These are phyloP conservation scores for Alternaria alternata DNA, from an alignment of 2,329 filamentous ascomycete species.

Conservation along the genomic window DNA sequence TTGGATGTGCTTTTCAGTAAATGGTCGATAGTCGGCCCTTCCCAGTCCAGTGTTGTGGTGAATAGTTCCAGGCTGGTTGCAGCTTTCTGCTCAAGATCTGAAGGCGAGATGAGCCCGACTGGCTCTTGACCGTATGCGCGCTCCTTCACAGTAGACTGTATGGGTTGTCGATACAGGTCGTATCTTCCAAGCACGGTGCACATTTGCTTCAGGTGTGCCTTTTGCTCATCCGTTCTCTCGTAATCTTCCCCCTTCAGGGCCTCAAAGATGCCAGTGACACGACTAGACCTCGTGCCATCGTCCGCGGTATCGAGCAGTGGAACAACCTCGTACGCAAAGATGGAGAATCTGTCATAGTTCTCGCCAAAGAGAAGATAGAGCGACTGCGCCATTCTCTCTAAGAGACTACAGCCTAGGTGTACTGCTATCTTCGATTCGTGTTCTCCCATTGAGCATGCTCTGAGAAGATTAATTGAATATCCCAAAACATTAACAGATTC, in stretches of 20 bases:
- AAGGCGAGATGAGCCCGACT: neutral
- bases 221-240: neutral
- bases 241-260: neutral
- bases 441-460: neutral
- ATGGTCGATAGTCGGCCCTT: neutral
- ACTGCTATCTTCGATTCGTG: neutral
- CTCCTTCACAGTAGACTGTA: neutral
- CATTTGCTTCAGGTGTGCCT: neutral
- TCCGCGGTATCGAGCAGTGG: neutral
- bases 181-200: neutral
- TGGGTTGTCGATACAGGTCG: neutral
- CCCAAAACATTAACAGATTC: neutral
- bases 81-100: neutral
- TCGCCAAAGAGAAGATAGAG: neutral
- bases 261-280: neutral
- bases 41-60: neutral
- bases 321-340: neutral
- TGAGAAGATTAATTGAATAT: neutral
- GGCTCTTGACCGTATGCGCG: neutral
- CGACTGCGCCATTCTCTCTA: slow-evolving; percentile 2
- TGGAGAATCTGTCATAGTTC: neutral
- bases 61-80: neutral
- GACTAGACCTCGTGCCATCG: neutral
- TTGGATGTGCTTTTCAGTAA: neutral
- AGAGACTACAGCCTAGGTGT: neutral